A percentile compares a stretch with the other conserved stretches of the same genome.
These are phyloP conservation scores for Arthrobotrys entomopaga DNA, from an alignment of 2,329 filamentous ascomycete species.

Conservation along the genomic window DNA sequence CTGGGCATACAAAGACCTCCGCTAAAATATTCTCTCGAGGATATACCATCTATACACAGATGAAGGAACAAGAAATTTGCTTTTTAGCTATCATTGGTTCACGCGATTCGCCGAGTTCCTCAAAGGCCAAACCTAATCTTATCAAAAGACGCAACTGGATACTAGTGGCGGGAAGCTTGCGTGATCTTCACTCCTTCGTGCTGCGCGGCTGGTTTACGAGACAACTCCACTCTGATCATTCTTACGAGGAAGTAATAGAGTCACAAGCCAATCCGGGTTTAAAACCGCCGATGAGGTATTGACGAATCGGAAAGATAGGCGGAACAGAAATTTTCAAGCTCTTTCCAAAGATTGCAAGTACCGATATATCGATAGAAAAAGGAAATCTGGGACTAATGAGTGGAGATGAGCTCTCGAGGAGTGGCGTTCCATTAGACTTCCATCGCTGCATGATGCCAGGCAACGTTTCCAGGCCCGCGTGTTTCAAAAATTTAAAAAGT, in stretches of 20 bases:
- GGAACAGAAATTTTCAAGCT: slow-evolving; percentile 2
- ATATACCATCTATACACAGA: no score
- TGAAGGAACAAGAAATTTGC: no score
- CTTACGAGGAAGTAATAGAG: slow-evolving; percentile 14
- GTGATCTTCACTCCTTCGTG: slow-evolving; percentile 15
- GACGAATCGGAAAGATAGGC: slow-evolving; percentile 7
- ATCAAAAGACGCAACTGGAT: slow-evolving; percentile 21
- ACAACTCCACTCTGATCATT: slow-evolving; percentile 23
- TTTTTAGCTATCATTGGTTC: no score
- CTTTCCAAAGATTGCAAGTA: slow-evolving; percentile 17
- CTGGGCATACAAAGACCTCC: not conserved
- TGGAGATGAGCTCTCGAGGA: slow-evolving; percentile 46
- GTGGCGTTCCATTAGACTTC: slow-evolving; percentile 12
- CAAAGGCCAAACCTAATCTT: slow-evolving; percentile 3
- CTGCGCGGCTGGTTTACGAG: no score
- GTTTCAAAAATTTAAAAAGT: slow-evolving; percentile 30
- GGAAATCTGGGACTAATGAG: slow-evolving; percentile 14
- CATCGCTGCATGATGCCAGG: slow-evolving; percentile 23
- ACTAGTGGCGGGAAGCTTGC: slow-evolving; percentile 19
- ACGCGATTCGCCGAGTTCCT: slow-evolving; percentile 4
- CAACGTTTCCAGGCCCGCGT: slow-evolving; percentile 45
- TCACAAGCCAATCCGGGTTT: slow-evolving; percentile 28
- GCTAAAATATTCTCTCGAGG: not conserved
- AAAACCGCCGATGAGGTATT: slow-evolving; percentile 29
- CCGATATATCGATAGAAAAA: slow-evolving; percentile 7